Base-by-base conservation (phyloP, 2,329 filamentous ascomycete species). In the Phoma herbarum region DNA sequence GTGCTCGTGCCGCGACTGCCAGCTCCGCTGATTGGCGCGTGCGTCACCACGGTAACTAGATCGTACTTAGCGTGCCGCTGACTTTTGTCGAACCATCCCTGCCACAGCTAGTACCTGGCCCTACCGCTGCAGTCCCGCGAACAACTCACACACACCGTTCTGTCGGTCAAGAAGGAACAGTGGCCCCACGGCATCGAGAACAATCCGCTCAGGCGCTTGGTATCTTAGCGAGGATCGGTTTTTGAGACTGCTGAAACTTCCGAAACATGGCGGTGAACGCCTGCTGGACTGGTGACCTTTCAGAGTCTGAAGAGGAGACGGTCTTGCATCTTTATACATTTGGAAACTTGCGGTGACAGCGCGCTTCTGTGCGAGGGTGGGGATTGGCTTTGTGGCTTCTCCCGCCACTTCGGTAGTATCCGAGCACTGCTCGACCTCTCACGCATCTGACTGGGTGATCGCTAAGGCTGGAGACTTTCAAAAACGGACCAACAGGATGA, bases 71-170 rank as follows among this genome's bases (percentile, higher is more conserved):
- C 39, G 50, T 53, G 39, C 39, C 49, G 49, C 49, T 16, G 16
- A 42, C 39, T 43, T 43, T 22, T 39, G 25, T 23, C 50, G 25
- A 41, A 50, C 56, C 56, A 54, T 59, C 56, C 56, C 50, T 54
- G 56, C 56, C 50, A 46, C n/a, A 50, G 56, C 51, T 59, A 59
- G 56, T 45, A 25, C 48, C 35, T 43, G 37, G 43, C 18, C 37
- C 48, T 51, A 51, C 31, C 45, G 11, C 56, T 59, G 56, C 56
- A 54, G 35, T 59, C 50, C 45, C 51, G 33, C 50, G 56, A 37
- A 54, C 51, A 59, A 45, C 56, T 59, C 56, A 59, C 56, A 58
- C 56, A 46, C 51, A 48, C 56, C 56, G 31, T 59, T 49, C 44
- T 53, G 45, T 59, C 56, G 45, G 50, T 51, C 56, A 47, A 33